phyloP scores from a whole-genome alignment of 1,284 basidiomycete genomes.

The Gymnopus androsaceus region DNA sequence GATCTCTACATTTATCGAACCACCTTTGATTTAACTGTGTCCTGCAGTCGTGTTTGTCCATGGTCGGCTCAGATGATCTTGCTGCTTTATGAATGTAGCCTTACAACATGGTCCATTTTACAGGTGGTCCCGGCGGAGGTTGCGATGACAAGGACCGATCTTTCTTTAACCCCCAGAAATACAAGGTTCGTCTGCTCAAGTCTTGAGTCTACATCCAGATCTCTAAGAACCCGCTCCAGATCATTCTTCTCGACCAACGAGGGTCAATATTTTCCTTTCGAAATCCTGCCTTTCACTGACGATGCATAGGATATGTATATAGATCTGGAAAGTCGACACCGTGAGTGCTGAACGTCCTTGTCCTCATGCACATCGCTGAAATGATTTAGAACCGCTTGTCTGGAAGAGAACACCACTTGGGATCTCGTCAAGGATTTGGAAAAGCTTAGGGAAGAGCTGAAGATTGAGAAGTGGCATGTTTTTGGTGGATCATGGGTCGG shows the following conservation, averaged over 20 bases:
- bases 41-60: conserved; percentile 79
- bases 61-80: conserved; percentile 40
- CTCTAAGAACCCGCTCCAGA: too few species aligned
- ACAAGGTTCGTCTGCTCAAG: conserved; percentile 57
- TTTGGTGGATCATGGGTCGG: conserved; percentile 89
- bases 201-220: too few species aligned
- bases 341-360: conserved; percentile 39
- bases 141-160: conserved; percentile 64
- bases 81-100: background rate
- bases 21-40: too few species aligned
- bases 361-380: background rate
- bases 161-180: conserved; percentile 84
- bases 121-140: conserved; percentile 79
- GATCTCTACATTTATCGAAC: too few species aligned
- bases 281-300: too few species aligned
- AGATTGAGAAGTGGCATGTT: conserved; percentile 86
- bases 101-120: background rate
- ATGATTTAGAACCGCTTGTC: conserved; percentile 59
- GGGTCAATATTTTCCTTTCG: too few species aligned
- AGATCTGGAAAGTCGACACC: conserved; percentile 88
- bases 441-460: conserved; percentile 71
- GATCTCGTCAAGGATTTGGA: conserved; percentile 92
- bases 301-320: too few species aligned
- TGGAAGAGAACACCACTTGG: conserved; percentile 93
- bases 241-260: conserved; percentile 82